These are phyloP conservation scores for Termitomyces sp. DNA, from an alignment of 768 basidiomycete genomes.

Conservation along the genomic window DNA sequence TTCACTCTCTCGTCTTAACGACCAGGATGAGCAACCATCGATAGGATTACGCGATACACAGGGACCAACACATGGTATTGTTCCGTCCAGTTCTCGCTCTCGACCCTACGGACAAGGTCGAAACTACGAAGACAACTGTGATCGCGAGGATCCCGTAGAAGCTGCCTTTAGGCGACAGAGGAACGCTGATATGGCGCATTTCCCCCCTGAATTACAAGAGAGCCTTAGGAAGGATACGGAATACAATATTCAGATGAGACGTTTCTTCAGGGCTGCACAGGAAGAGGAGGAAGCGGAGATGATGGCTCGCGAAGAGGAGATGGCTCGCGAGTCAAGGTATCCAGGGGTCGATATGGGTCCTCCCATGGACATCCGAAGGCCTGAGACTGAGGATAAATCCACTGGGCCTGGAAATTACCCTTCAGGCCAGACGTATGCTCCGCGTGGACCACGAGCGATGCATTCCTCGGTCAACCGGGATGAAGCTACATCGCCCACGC, in stretches of 20 bases:
- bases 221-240: background rate
- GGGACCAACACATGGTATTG: background rate
- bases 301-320: background rate
- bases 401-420: constrained; percentile 28
- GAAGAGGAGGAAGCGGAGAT: background rate
- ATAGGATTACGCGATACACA: background rate
- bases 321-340: background rate
- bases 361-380: constrained; percentile 6
- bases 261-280: background rate
- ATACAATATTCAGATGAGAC: background rate
- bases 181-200: background rate
- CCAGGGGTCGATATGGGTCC: background rate
- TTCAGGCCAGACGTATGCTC: constrained; percentile 14
- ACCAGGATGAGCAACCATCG: background rate
- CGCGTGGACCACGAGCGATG: constrained; percentile 27
- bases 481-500: constrained; percentile 12
- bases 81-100: background rate
- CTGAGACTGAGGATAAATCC: background rate
- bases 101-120: background rate
- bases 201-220: background rate
- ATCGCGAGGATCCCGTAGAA: background rate
- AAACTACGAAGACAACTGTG: background rate
- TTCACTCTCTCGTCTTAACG: background rate
- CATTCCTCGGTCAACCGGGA: constrained; percentile 7
- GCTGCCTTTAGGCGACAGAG: background rate